Evolutionary conservation across 257 asterid genomes (phyloP), one percentile per base, ranked within the genome.

Genomic region (Scutellaria barbata): DNA sequence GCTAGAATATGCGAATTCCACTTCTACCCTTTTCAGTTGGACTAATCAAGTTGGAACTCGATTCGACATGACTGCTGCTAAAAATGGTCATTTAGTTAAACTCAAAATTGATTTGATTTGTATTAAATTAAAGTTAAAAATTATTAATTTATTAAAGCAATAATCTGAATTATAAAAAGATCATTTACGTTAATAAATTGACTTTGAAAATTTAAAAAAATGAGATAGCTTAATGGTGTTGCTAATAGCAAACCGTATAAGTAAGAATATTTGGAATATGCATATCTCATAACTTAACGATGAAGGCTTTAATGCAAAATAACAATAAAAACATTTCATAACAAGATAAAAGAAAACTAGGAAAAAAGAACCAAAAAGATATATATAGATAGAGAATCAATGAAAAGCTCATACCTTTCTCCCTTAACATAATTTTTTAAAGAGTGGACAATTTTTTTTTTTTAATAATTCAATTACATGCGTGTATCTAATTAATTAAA

Each of bases 251-350:
- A 60, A 30, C 2, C 35, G 5, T 18, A 47, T 2, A 20, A 39
- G 11, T n/a, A 46, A 65, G 45, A 35, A 33, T 48, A n/a, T 50
- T 35, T 16, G 72, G 72, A 66, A 67, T 47, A 59, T 72, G 63
- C 66, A 18, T n/a, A 37, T 25, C 11, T 75, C 12, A 8, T 53
- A 54, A 47, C 80, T 76, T 76, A 76, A 35, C 63, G 55, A 76
- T 33, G 76, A 76, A 76, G 80, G 72, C 54, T 76, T 69, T 61
- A 17, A 61, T 16, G 58, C 58, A 51, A 11, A 30, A 54, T 42
- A 41, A 16, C 33, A 56, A 30, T 43, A 7, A 60, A 56, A 63
- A 9, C 43, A 62, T 61, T 73, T 5, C 41, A 54, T 3, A 22
- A 20, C 47, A 20, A 20, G 39, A 39, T 61, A 60, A 52, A 67